Conservation (phyloP, 23 red algal genomes). For the Agarophyton chilense region DNA sequence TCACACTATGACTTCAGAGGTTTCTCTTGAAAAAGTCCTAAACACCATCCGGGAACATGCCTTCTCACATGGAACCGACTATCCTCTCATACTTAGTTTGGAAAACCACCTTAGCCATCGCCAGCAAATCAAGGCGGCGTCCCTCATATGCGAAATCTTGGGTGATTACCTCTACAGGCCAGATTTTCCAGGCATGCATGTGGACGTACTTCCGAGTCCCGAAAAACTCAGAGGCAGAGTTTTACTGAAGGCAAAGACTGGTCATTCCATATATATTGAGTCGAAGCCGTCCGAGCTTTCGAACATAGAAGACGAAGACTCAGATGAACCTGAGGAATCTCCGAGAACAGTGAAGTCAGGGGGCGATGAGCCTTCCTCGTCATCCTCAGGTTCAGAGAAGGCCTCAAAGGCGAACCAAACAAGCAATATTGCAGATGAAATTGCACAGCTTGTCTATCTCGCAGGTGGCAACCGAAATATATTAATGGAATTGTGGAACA, state of each 20-base stretch:
- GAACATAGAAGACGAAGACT: conserved; percentile 24
- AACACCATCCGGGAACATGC: conserved; percentile 38
- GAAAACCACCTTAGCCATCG: conserved; percentile 65
- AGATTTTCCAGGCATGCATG: not conserved
- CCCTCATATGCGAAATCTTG: conserved; percentile 25
- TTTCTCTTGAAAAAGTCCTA: conserved; percentile 48
- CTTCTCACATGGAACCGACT: conserved; percentile 48
- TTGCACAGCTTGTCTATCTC: conserved; percentile 38
- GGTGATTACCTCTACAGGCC: conserved; percentile 42
- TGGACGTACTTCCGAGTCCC: conserved; percentile 42
- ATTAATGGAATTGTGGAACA: conserved; percentile 35
- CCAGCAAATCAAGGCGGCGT: conserved; percentile 57
- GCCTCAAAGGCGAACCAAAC: not conserved
- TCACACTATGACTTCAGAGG: conserved; percentile 59
- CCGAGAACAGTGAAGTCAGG: not conserved
- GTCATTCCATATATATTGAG: conserved; percentile 11
- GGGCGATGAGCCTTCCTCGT: conserved; percentile 1
- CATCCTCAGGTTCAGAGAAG: conserved; percentile 1
- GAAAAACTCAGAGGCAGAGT: conserved; percentile 52
- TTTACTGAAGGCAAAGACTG: conserved; percentile 76
- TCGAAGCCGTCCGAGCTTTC: conserved; percentile 3
- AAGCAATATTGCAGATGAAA: conserved; percentile 51
- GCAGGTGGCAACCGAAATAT: conserved; percentile 43
- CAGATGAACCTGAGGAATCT: conserved; percentile 13
- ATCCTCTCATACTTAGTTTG: conserved; percentile 74